Percentiles rank a stretch among this genome's conserved stretches.
Conservation (phyloP, 2,329 filamentous ascomycete genomes). For the Periconia sp. region DNA sequence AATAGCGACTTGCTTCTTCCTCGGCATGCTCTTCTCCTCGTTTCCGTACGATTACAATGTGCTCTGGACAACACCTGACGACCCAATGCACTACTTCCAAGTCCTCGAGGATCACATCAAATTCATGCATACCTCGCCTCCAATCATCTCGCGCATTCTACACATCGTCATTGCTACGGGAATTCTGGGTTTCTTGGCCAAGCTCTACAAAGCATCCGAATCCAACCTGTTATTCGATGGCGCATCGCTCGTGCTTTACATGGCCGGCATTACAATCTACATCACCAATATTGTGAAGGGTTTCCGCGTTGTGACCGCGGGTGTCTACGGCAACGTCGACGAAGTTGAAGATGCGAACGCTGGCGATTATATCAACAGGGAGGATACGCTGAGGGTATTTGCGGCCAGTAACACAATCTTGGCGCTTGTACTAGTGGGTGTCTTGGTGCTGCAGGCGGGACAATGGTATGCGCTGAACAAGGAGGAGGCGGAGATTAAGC, state of each 20-base stretch:
- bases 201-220: slow-evolving; percentile 92
- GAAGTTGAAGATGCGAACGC: slow-evolving; percentile 44
- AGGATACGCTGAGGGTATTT: slow-evolving; percentile 88
- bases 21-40: slow-evolving; percentile 93
- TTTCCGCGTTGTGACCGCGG: slow-evolving; percentile 76
- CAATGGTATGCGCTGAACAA: slow-evolving; percentile 99
- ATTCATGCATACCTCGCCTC: slow-evolving; percentile 88
- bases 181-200: slow-evolving; percentile 84
- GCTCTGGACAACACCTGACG: slow-evolving; percentile 71
- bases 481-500: slow-evolving; percentile 76
- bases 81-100: slow-evolving; percentile 71
- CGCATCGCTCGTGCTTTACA: slow-evolving; percentile 70
- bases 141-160: slow-evolving; percentile 88
- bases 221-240: slow-evolving; percentile 94
- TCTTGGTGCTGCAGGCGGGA: slow-evolving; percentile 89
- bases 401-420: slow-evolving; percentile 95
- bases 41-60: slow-evolving; percentile 96
- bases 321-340: slow-evolving; percentile 60
- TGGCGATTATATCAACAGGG: slow-evolving; percentile 72
- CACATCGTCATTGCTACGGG: slow-evolving; percentile 90
- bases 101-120: slow-evolving; percentile 87
- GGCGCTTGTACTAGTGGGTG: slow-evolving; percentile 86
- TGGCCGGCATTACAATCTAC: slow-evolving; percentile 89
- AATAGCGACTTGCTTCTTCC: slow-evolving; percentile 84
- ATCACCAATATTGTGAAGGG: slow-evolving; percentile 97